Base-by-base conservation (phyloP, 192 early-diverging fungal species). In the Geosiphon pyriformis region DNA sequence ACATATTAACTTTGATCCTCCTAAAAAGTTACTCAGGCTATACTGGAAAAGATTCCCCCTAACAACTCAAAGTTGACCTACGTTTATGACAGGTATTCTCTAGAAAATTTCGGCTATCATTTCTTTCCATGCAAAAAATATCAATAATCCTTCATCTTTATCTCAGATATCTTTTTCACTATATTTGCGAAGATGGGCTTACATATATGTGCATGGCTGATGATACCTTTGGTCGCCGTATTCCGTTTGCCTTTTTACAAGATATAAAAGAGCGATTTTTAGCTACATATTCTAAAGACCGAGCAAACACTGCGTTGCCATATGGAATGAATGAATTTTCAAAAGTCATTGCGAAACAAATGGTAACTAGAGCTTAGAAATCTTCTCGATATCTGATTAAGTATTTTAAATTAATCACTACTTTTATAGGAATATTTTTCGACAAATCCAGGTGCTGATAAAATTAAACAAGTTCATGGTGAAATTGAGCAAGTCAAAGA, bases 401-500 rank as follows among this genome's bases (percentile, higher is more conserved):
- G 29, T 65, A 53, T 65, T 20, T 33, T 47, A 15, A 20, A 15
- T 30, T 20, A 46, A 55, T 49, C n/a, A 56, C 20, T 74, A 20
- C 15, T 58, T 57, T 48, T 42, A 50, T 70, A 88, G 85, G 83
- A 91, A 61, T 86, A 88, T 67, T 92, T 85, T 68, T 87, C 87
- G 33, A 78, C 82, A 22, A 84, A 83, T 71, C 85, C 87, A 15
- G 67, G 83, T 35, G 86, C 85, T 4, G 92, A 94, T 74, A 79
- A 79, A 32, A 81, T 93, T 62, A 83, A 86, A 23, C 87, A 90
- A 74, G 94, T 91, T 0, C 89, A 91, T 66, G 88, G 89, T 26
- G 92, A 94, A 75, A 92, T 96, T 69, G 90, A 93, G 57, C 92
- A 94, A 76, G 93, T 94, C 61, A 89, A 89, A 73, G 92, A 93